These are phyloP conservation scores for Hirsutella rhossiliensis DNA, from an alignment of 2,329 filamentous ascomycete species.

Conservation along the genomic window DNA sequence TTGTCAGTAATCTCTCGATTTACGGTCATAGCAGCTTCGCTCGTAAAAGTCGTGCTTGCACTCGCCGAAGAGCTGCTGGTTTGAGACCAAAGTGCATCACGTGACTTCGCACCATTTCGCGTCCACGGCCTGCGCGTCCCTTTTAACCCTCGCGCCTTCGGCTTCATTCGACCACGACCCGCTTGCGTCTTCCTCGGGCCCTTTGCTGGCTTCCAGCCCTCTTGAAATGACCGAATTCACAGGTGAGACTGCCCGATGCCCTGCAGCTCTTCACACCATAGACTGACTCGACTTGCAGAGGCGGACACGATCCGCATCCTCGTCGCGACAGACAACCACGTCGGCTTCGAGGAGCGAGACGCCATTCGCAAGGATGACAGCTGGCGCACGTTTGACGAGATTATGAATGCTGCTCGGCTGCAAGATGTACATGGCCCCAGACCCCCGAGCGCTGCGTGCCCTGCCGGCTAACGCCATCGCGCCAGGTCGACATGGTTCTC, in stretches of 20 bases:
- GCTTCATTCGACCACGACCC: too few relatives aligned
- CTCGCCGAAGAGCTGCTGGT: background rate
- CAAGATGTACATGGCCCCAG: conserved; percentile 48
- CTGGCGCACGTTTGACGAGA: conserved; percentile 91
- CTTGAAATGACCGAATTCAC: conserved; percentile 6
- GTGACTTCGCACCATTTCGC: conserved; percentile 17
- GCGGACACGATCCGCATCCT: conserved; percentile 89
- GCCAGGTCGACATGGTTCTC: conserved; percentile 83
- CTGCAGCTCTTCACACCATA: background rate
- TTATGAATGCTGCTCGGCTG: conserved; percentile 77
- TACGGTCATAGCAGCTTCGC: too few relatives aligned
- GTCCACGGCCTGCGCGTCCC: conserved; percentile 4
- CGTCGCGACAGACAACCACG: conserved; percentile 93
- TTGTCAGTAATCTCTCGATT: too few relatives aligned
- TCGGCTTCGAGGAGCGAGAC: conserved; percentile 90
- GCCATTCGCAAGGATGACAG: conserved; percentile 92
- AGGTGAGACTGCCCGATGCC: conserved; percentile 8
- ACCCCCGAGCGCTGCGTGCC: background rate
- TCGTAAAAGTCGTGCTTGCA: too few relatives aligned
- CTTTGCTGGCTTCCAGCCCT: too few relatives aligned
- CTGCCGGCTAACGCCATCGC: background rate
- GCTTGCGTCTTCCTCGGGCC: too few relatives aligned
- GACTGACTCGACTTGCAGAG: conserved; percentile 21
- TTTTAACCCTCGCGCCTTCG: background rate
- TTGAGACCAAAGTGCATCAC: conserved; percentile 6